Evolutionary conservation across 495 filamentous ascomycete genomes (phyloP).

Genomic region (Patellaria atrata): DNA sequence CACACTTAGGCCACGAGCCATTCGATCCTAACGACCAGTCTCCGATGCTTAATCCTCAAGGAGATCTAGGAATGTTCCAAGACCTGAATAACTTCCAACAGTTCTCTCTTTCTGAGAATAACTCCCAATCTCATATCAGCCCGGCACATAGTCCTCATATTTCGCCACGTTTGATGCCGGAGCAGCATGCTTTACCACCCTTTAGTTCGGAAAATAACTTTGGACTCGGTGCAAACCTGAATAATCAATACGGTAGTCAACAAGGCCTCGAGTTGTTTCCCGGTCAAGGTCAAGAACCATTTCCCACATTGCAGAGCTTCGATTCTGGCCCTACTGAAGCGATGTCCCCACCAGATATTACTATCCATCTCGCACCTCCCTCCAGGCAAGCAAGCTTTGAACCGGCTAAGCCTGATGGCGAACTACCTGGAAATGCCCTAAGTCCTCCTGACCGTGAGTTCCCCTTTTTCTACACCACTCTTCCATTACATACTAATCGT

Average conservation of each 20-base stretch:
- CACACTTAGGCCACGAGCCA: constrained; percentile 59
- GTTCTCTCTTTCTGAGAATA: constrained; percentile 75
- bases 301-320: constrained; percentile 38
- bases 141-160: constrained; percentile 75
- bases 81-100: constrained; percentile 61
- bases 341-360: constrained; percentile 78
- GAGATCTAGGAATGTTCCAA: constrained; percentile 56
- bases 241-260: constrained; percentile 34
- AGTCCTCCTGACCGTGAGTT: constrained; percentile 70
- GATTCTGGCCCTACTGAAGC: constrained; percentile 58
- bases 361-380: constrained; percentile 74
- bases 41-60: constrained; percentile 61
- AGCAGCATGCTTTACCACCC: constrained; percentile 34
- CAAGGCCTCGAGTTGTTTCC: constrained; percentile 42
- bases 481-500: background rate
- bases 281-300: constrained; percentile 36
- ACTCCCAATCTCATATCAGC: constrained; percentile 46
- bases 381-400: constrained; percentile 57
- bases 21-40: constrained; percentile 68
- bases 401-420: constrained; percentile 45
- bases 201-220: constrained; percentile 30
- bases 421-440: constrained; percentile 46
- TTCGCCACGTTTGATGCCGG: constrained; percentile 67
- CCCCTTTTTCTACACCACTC: constrained; percentile 7
- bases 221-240: constrained; percentile 33